These are phyloP conservation scores for Teratosphaeria viscida DNA, from an alignment of 2,329 filamentous ascomycete species.

Conservation along the genomic window DNA sequence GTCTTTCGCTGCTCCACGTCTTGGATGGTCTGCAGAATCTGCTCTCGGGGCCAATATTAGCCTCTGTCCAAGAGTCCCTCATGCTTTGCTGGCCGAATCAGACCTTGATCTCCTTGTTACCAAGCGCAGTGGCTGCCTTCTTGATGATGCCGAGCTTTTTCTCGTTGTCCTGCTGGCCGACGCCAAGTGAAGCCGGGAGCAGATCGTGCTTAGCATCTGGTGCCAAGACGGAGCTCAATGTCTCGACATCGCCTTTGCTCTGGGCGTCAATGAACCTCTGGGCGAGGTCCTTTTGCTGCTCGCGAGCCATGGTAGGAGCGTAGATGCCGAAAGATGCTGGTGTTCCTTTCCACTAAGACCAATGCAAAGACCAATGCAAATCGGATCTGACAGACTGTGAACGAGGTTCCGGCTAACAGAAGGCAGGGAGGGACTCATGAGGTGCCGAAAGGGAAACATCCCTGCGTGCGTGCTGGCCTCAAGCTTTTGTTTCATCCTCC, in stretches of 20 bases:
- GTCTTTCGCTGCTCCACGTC: slow-evolving; percentile 7
- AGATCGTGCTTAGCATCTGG: slow-evolving; percentile 7
- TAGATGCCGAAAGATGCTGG: neutral
- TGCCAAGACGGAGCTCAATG: slow-evolving; percentile 1
- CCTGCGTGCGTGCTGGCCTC: too few relatives aligned
- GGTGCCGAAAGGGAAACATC: too few relatives aligned
- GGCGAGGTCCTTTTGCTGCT: slow-evolving; percentile 6
- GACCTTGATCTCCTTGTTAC: slow-evolving; percentile 5
- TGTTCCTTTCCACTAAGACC: too few relatives aligned
- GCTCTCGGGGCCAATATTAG: neutral
- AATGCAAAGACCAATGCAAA: neutral
- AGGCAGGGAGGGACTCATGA: neutral
- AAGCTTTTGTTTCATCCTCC: neutral
- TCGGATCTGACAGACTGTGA: neutral
- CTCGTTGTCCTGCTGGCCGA: slow-evolving; percentile 6
- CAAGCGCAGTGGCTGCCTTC: slow-evolving; percentile 3
- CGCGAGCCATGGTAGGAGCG: slow-evolving; percentile 5
- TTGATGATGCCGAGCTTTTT: slow-evolving; percentile 6
- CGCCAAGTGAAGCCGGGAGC: slow-evolving; percentile 6
- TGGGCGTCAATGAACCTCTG: slow-evolving; percentile 4
- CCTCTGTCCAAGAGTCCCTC: neutral
- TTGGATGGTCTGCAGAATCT: slow-evolving; percentile 6
- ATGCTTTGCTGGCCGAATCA: neutral
- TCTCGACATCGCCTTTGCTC: slow-evolving; percentile 3
- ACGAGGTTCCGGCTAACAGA: neutral